These are phyloP conservation scores for Sorghum bicolor DNA, from an alignment of 176 grass and related monocot species.

Conservation along the genomic window DNA sequence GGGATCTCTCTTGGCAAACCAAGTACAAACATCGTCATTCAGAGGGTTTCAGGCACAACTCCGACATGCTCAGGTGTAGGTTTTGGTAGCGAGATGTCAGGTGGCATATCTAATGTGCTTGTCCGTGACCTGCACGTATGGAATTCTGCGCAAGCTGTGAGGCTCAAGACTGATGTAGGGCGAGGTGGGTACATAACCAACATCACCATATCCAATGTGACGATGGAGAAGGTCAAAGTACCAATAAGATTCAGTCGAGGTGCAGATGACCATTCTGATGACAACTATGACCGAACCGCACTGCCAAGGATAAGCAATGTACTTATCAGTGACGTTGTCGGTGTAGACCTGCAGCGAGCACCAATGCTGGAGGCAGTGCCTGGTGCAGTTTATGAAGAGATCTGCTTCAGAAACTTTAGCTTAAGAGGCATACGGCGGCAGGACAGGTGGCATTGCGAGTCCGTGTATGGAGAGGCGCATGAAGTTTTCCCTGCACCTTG, in stretches of 20 bases:
- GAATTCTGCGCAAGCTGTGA: conserved; percentile 63
- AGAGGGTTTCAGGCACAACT: conserved; percentile 81
- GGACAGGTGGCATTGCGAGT: conserved; percentile 64
- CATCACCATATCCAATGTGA: conserved; percentile 55
- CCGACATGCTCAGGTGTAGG: conserved; percentile 88
- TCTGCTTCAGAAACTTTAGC: conserved; percentile 77
- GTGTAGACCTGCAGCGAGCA: conserved; percentile 35
- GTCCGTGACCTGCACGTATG: conserved; percentile 63
- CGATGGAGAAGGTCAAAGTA: conserved; percentile 76
- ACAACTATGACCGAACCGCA: conserved; percentile 41
- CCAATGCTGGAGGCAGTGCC: conserved; percentile 65
- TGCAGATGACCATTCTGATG: conserved; percentile 55
- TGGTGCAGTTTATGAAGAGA: conserved; percentile 53
- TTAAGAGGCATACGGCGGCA: conserved; percentile 40
- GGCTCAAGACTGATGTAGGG: conserved; percentile 66
- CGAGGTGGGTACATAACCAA: conserved; percentile 89
- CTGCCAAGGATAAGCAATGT: conserved; percentile 58
- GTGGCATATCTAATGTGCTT: conserved; percentile 66
- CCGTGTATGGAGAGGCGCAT: conserved; percentile 59
- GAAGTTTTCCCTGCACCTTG: conserved; percentile 68
- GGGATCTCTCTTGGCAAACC: conserved; percentile 64
- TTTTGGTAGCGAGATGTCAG: conserved; percentile 91
- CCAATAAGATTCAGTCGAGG: conserved; percentile 78
- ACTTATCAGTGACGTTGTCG: conserved; percentile 49
- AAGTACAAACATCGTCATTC: conserved; percentile 64